Percentiles rank a stretch among this genome's conserved stretches.
Evolutionary conservation across 2,329 filamentous ascomycete genomes (phyloP).

Genomic region (Davidsoniella virescens): DNA sequence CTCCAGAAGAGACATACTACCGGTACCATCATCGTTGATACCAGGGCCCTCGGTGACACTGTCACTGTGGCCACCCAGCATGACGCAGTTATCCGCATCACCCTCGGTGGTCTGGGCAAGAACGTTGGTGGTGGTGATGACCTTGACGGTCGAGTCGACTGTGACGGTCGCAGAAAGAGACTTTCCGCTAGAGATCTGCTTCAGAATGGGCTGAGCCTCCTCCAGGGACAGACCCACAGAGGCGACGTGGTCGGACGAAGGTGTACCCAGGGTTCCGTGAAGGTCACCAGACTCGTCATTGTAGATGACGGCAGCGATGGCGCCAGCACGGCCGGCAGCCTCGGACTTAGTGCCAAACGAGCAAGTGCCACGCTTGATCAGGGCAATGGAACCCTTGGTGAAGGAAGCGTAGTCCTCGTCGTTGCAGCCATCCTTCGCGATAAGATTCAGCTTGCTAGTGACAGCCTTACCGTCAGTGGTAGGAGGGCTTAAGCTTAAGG

Average conservation of each 20-base stretch:
- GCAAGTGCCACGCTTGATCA: constrained; percentile 55
- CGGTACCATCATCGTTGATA: constrained; percentile 66
- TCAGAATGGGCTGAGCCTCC: constrained; percentile 40
- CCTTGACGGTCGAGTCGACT: constrained; percentile 39
- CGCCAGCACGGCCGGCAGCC: constrained; percentile 51
- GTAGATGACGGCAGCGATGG: constrained; percentile 55
- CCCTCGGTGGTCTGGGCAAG: constrained; percentile 44
- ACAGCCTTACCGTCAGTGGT: constrained; percentile 44
- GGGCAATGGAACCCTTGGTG: constrained; percentile 47
- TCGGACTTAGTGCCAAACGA: constrained; percentile 56
- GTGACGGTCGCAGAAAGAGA: constrained; percentile 39
- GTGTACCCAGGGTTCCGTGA: constrained; percentile 51
- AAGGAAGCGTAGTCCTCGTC: constrained; percentile 44
- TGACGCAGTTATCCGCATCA: constrained; percentile 46
- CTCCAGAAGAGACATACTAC: constrained; percentile 45
- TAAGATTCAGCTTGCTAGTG: constrained; percentile 41
- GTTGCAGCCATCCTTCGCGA: constrained; percentile 46
- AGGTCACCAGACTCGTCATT: constrained; percentile 50
- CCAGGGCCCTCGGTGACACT: constrained; percentile 48
- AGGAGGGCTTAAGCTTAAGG: constrained; percentile 52
- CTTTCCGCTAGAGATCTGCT: constrained; percentile 35
- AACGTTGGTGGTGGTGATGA: constrained; percentile 41
- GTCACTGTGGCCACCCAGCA: constrained; percentile 49
- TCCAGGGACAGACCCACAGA: constrained; percentile 49
- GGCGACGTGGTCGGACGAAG: constrained; percentile 42